phyloP scores from a whole-genome alignment of 2,329 filamentous ascomycete species.

The Xylaria sp. region DNA sequence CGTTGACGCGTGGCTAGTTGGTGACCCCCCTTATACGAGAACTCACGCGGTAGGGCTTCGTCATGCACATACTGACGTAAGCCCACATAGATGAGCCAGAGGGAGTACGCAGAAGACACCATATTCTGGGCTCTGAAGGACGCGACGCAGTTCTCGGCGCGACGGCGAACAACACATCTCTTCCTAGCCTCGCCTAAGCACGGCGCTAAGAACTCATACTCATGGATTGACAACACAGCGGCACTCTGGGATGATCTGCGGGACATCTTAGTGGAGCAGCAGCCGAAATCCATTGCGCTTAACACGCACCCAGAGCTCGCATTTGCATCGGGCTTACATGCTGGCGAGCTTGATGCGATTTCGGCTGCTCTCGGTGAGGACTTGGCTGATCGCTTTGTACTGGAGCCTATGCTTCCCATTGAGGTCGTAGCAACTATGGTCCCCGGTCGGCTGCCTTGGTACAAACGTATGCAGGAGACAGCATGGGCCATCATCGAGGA shows the following conservation, averaged over 20 bases:
- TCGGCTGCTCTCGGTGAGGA: conserved; percentile 43
- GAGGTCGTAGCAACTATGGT: conserved; percentile 54
- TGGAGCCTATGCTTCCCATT: conserved; percentile 52
- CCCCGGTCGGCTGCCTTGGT: conserved; percentile 48
- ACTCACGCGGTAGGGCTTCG: not conserved
- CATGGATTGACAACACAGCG: conserved; percentile 55
- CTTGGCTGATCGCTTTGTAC: conserved; percentile 49
- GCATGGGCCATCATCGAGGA: conserved; percentile 56
- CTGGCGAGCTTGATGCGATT: conserved; percentile 50
- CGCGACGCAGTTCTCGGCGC: conserved; percentile 53
- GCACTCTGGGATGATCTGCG: conserved; percentile 49
- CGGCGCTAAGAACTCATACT: conserved; percentile 40
- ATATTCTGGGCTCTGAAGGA: conserved; percentile 57
- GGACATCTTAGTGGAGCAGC: conserved; percentile 44
- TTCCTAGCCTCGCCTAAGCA: conserved; percentile 50
- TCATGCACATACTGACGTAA: not conserved
- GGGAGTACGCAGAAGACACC: conserved; percentile 58
- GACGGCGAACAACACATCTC: conserved; percentile 56
- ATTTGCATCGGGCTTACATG: conserved; percentile 55
- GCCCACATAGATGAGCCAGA: conserved; percentile 52
- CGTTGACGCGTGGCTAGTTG: conserved; percentile 55
- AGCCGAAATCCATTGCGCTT: conserved; percentile 48
- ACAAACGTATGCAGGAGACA: conserved; percentile 54
- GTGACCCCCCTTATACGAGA: conserved; percentile 24
- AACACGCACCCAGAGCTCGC: conserved; percentile 53